These are phyloP conservation scores for Amanita muscaria DNA, from an alignment of 768 basidiomycete species.

Conservation along the genomic window DNA sequence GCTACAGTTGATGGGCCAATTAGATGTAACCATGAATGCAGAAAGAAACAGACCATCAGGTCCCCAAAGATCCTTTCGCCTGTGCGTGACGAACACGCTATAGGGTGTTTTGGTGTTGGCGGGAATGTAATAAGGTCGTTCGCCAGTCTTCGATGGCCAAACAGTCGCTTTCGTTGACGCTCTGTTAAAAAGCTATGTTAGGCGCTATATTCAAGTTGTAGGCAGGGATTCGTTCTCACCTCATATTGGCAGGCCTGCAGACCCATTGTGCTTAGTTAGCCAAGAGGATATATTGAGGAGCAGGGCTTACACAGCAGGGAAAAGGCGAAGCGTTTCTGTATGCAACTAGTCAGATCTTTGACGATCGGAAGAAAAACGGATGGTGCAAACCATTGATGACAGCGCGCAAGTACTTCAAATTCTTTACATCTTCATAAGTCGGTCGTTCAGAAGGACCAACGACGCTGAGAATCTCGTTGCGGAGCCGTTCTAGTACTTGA, in stretches of 20 bases:
- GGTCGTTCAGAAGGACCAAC: constrained; percentile 31
- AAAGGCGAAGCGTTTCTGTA: constrained; percentile 11
- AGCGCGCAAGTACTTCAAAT: constrained; percentile 34
- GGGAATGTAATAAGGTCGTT: constrained; percentile 31
- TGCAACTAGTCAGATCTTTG: background rate
- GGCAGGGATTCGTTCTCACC: constrained; percentile 19
- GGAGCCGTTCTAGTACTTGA: constrained; percentile 28
- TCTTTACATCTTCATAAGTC: constrained; percentile 34
- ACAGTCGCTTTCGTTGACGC: constrained; percentile 21
- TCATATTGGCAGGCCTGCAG: constrained; percentile 19
- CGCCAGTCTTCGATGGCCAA: constrained; percentile 19
- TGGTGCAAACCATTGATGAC: constrained; percentile 24
- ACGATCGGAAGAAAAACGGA: background rate
- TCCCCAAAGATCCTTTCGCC: constrained; percentile 47
- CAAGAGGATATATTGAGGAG: background rate
- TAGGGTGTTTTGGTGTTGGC: constrained; percentile 19
- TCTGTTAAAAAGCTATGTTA: no score
- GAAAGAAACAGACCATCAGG: constrained; percentile 36
- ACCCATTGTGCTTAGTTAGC: background rate
- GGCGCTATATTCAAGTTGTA: no score
- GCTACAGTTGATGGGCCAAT: constrained; percentile 20
- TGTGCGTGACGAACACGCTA: constrained; percentile 30
- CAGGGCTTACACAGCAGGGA: constrained; percentile 12
- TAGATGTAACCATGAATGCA: background rate
- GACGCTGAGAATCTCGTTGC: constrained; percentile 31